These are phyloP conservation scores for Yarrowia keelungensis DNA, from an alignment of 805 yeast genomes.

Conservation along the genomic window DNA sequence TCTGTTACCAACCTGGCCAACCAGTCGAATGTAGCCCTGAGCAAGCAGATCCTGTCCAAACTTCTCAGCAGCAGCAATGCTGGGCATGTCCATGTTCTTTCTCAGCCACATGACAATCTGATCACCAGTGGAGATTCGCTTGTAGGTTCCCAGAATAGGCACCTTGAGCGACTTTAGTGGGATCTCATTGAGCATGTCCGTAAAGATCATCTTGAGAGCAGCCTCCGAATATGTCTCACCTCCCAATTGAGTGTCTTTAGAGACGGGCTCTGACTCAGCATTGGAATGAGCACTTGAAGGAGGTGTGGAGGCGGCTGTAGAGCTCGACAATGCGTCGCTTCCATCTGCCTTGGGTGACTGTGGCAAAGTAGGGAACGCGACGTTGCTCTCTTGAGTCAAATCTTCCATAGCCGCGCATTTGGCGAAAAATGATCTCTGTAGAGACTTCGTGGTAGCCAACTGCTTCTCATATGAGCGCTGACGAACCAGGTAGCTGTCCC, in stretches of 20 bases:
- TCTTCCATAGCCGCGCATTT: constrained; percentile 75
- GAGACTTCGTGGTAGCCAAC: constrained; percentile 55
- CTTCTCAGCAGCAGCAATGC: constrained; percentile 68
- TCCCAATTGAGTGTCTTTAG: constrained; percentile 43
- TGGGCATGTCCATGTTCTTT: constrained; percentile 56
- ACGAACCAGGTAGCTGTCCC: constrained; percentile 57
- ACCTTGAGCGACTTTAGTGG: constrained; percentile 64
- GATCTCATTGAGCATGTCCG: constrained; percentile 55
- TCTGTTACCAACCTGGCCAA: constrained; percentile 61
- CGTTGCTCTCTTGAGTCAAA: constrained; percentile 16
- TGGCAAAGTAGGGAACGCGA: constrained; percentile 35
- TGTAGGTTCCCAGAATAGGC: constrained; percentile 71
- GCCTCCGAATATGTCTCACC: constrained; percentile 50
- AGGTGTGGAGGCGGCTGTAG: constrained; percentile 6
- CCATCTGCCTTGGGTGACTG: constrained; percentile 31
- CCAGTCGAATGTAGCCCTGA: constrained; percentile 64
- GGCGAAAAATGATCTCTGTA: constrained; percentile 68
- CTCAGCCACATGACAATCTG: constrained; percentile 66
- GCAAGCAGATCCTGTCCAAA: constrained; percentile 78
- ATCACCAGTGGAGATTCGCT: constrained; percentile 66
- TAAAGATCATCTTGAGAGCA: constrained; percentile 52
- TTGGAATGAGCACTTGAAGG: constrained; percentile 9
- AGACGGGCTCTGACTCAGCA: background rate
- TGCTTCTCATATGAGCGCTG: constrained; percentile 58
- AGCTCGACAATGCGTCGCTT: background rate